Evolutionary conservation across 2,329 filamentous ascomycete species (phyloP).

Genomic region (Xylaria sp.): DNA sequence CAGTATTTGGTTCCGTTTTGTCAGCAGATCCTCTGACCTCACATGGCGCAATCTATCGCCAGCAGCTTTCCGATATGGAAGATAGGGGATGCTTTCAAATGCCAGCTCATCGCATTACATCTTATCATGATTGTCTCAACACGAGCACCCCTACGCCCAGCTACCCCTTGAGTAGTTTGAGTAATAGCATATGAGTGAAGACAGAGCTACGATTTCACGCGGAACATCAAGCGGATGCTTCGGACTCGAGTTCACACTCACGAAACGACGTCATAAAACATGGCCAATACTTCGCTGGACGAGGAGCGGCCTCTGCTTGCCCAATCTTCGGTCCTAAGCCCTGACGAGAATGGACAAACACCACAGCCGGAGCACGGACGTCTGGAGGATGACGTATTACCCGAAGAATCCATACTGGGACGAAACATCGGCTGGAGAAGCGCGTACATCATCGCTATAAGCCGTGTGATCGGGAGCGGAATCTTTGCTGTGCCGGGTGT

Average conservation of each 20-base stretch:
- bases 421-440: constrained; percentile 70
- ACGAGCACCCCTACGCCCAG: not conserved
- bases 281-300: constrained; percentile 15
- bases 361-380: constrained; percentile 43
- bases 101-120: not conserved
- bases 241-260: constrained; percentile 13
- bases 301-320: constrained; percentile 31
- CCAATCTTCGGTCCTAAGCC: not conserved
- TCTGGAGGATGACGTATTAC: constrained; percentile 69
- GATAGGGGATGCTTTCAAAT: constrained; percentile 1
- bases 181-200: not conserved
- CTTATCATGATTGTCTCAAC: constrained; percentile 9
- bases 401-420: constrained; percentile 66
- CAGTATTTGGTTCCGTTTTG: constrained; percentile 22
- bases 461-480: constrained; percentile 74
- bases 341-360: constrained; percentile 36
- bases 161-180: constrained; percentile 11
- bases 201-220: not conserved
- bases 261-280: constrained; percentile 19
- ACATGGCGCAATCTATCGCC: constrained; percentile 37
- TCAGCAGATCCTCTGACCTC: constrained; percentile 35
- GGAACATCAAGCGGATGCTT: constrained; percentile 17
- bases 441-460: constrained; percentile 74
- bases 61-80: constrained; percentile 15
- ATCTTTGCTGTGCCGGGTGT: constrained; percentile 78